These are phyloP conservation scores for Tripidium arundinaceum DNA, from an alignment of 202 grass and related monocot species.

Conservation along the genomic window DNA sequence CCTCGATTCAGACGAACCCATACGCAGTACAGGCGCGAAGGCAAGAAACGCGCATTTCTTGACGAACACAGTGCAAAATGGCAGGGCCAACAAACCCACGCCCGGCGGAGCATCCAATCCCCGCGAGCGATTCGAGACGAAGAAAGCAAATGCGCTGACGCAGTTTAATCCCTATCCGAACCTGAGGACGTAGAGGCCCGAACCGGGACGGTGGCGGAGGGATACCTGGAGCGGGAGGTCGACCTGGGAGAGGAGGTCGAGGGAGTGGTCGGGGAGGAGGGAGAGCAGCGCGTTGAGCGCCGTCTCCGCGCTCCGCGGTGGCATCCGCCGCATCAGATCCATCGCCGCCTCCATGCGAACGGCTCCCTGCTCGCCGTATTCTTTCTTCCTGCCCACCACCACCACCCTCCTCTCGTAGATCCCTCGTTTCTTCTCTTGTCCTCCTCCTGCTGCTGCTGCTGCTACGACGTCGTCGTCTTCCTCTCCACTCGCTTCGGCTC, in stretches of 20 bases:
- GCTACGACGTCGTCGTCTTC: background rate
- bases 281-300: slow-evolving; percentile 85
- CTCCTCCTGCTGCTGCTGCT: background rate
- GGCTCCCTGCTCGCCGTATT: background rate
- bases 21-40: background rate
- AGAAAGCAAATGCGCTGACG: background rate
- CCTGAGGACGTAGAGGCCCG: background rate
- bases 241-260: slow-evolving; percentile 99
- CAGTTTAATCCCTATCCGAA: background rate
- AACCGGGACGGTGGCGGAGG: background rate
- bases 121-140: background rate
- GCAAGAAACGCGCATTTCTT: slow-evolving; percentile 6
- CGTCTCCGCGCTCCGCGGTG: slow-evolving; percentile 80
- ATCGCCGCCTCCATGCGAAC: slow-evolving; percentile 77
- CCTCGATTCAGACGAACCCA: slow-evolving; percentile 1
- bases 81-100: background rate
- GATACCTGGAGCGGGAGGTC: slow-evolving; percentile 88
- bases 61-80: background rate
- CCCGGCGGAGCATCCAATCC: background rate
- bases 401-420: background rate
- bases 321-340: slow-evolving; percentile 99
- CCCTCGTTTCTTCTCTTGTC: background rate
- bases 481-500: too few species aligned
- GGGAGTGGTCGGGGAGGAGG: slow-evolving; percentile 87
- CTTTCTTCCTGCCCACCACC: background rate